These are phyloP conservation scores for Phytomonas francai DNA, from an alignment of 208 protist species.

Conservation along the genomic window DNA sequence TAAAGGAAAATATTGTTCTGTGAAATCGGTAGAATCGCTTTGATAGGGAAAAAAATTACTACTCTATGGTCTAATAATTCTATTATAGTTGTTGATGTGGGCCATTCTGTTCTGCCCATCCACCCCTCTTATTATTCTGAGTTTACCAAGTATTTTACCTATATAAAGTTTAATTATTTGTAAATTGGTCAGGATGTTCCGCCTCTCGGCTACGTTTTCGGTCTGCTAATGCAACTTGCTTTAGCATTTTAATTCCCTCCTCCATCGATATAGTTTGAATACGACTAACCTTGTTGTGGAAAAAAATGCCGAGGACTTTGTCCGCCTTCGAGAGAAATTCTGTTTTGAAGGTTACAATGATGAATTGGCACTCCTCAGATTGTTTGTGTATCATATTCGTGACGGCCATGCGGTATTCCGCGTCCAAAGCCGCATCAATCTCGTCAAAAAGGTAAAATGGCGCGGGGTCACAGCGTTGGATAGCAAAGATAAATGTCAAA, in stretches of 20 bases:
- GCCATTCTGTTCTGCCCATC: neutral
- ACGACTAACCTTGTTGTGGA: slow-evolving; percentile 92
- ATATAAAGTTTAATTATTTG: neutral
- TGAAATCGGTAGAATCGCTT: slow-evolving; percentile 7
- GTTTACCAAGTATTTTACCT: neutral
- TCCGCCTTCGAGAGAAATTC: slow-evolving; percentile 94
- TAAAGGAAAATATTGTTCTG: slow-evolving; percentile 15
- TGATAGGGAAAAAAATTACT: slow-evolving; percentile 8
- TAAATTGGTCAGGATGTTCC: slow-evolving; percentile 13
- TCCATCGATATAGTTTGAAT: slow-evolving; percentile 78
- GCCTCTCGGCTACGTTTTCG: slow-evolving; percentile 45
- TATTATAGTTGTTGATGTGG: neutral
- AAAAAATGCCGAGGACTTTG: slow-evolving; percentile 93
- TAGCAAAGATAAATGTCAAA: slow-evolving; percentile 98
- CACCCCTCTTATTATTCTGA: neutral
- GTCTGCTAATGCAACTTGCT: slow-evolving; percentile 61
- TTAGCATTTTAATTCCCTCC: slow-evolving; percentile 18
- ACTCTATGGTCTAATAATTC: slow-evolving; percentile 6
- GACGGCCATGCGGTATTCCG: slow-evolving; percentile 89
- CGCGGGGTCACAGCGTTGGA: slow-evolving; percentile 97
- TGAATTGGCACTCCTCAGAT: slow-evolving; percentile 93
- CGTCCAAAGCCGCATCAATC: slow-evolving; percentile 98
- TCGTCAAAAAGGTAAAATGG: slow-evolving; percentile 99
- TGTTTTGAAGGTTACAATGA: slow-evolving; percentile 97
- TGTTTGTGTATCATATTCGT: slow-evolving; percentile 92